These are phyloP conservation scores for Stygiomarasmius scandens DNA, from an alignment of 1,284 basidiomycete species.

Conservation along the genomic window DNA sequence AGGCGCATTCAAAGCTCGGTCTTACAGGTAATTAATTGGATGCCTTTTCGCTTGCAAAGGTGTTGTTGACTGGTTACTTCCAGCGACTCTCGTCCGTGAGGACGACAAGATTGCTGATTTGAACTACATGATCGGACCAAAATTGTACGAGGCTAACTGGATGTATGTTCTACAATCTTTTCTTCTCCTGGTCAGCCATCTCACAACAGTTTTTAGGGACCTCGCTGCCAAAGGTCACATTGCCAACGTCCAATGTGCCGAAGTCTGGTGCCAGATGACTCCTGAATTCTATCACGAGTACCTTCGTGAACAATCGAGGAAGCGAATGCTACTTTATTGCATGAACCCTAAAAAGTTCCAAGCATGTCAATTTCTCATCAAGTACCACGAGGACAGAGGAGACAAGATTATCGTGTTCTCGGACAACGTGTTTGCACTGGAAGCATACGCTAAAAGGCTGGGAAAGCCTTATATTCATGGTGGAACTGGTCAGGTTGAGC, in stretches of 20 bases:
- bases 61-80: too few relatives aligned
- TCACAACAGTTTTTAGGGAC: conserved; percentile 53
- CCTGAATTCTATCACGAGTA: conserved; percentile 99
- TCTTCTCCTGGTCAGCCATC: conserved; percentile 6
- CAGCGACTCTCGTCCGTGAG: conserved; percentile 96
- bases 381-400: conserved; percentile 96
- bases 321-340: conserved; percentile 96
- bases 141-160: conserved; percentile 99
- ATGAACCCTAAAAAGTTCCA: conserved; percentile 99
- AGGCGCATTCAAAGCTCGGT: conserved; percentile 96
- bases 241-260: conserved; percentile 98
- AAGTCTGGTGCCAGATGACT: conserved; percentile 99
- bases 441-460: conserved; percentile 95
- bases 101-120: conserved; percentile 99
- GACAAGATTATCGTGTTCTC: conserved; percentile 99
- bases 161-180: conserved; percentile 57
- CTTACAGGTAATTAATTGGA: conserved; percentile 71
- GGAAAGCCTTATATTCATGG: conserved; percentile 97
- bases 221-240: conserved; percentile 99
- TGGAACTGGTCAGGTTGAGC: conserved; percentile 92
- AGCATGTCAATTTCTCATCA: conserved; percentile 98
- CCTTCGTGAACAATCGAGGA: conserved; percentile 88
- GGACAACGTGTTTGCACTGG: conserved; percentile 96
- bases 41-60: not conserved
- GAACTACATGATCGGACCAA: conserved; percentile 99